Evolutionary conservation across 2,329 filamentous ascomycete species (phyloP), one percentile per base, ranked within the genome.

Genomic region (Hymenoscyphus repandus): DNA sequence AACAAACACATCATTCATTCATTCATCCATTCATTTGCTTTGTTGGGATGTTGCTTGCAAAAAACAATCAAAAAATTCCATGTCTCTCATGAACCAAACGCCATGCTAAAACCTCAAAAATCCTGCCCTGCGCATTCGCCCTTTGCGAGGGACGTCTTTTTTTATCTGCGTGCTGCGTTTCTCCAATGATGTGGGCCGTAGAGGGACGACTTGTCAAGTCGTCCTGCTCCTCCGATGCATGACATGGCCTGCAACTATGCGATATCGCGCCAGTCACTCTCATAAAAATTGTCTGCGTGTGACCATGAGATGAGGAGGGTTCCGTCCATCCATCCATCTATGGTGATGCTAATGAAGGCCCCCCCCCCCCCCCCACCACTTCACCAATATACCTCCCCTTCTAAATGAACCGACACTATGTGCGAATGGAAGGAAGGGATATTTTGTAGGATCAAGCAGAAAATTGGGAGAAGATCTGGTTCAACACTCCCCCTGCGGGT

Each of bases 231-330:
- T 30, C 43, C 36, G 36, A 45, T 45, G 50, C 48, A 50, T 44
- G 18, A 22, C 34, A 52, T 37, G 22, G 22, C 22, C 22, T 52
- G 50, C 50, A 52, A 33, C 15, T 52, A 52, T 45, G 45, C 50
- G 45, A 49, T 52, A 52, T 45, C 49, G 44, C 42, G 17, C 49
- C 13, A n/a, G 12, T 6, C 41, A n/a, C 37, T 34, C 40, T 48
- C 47, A 50, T 50, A 32, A 47, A 27, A 50, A 34, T 41, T 53
- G 30, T 18, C 47, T 50, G 47, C 51, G 45, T 50, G 47, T 53
- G 51, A 53, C 47, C 47, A 42, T 49, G 13, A 32, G n/a, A 31
- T 17, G 27, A n/a, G 13, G 11, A 20, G 13, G 13, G 11, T 31
- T 17, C 6, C 18, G 32, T 45, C 27, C 42, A 22, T 27, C 32